These are phyloP conservation scores for Crepidotus variabilis DNA, from an alignment of 768 basidiomycete genomes.

Conservation along the genomic window DNA sequence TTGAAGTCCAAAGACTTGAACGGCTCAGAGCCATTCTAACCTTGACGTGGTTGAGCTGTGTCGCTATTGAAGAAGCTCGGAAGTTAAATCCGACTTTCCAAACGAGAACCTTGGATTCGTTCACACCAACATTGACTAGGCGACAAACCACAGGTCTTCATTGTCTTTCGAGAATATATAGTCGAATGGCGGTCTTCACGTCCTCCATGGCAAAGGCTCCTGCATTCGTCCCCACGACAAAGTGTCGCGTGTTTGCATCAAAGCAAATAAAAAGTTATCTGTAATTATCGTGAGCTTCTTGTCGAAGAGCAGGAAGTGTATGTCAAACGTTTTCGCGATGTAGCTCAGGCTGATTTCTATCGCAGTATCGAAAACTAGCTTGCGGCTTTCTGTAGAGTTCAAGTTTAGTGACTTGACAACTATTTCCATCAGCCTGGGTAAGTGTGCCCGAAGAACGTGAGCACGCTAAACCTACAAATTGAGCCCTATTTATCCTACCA, in stretches of 20 bases:
- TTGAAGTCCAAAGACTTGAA: slow-evolving; percentile 87
- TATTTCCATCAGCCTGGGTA: slow-evolving; percentile 87
- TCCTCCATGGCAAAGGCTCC: slow-evolving; percentile 96
- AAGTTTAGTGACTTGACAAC: slow-evolving; percentile 97
- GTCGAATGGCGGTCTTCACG: slow-evolving; percentile 88
- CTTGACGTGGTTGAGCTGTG: slow-evolving; percentile 88
- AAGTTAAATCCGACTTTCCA: slow-evolving; percentile 97
- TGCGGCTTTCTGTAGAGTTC: slow-evolving; percentile 68
- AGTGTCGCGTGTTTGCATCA: slow-evolving; percentile 78
- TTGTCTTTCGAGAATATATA: slow-evolving; percentile 95
- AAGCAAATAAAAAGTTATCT: slow-evolving; percentile 96
- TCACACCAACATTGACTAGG: slow-evolving; percentile 81
- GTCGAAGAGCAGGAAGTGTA: not conserved
- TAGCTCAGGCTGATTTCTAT: slow-evolving; percentile 94
- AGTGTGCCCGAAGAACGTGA: slow-evolving; percentile 74
- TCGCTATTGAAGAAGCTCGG: slow-evolving; percentile 88
- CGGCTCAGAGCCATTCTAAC: slow-evolving; percentile 74
- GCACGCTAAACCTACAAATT: slow-evolving; percentile 53
- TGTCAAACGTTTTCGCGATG: slow-evolving; percentile 83
- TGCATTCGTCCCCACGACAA: slow-evolving; percentile 92
- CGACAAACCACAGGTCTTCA: slow-evolving; percentile 88
- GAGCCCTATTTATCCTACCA: slow-evolving; percentile 1
- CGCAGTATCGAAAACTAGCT: slow-evolving; percentile 43
- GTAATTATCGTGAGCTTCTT: not conserved
- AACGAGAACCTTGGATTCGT: slow-evolving; percentile 79